phyloP scores from a whole-genome alignment of 257 asterid species.

The Jacaranda mimosifolia region DNA sequence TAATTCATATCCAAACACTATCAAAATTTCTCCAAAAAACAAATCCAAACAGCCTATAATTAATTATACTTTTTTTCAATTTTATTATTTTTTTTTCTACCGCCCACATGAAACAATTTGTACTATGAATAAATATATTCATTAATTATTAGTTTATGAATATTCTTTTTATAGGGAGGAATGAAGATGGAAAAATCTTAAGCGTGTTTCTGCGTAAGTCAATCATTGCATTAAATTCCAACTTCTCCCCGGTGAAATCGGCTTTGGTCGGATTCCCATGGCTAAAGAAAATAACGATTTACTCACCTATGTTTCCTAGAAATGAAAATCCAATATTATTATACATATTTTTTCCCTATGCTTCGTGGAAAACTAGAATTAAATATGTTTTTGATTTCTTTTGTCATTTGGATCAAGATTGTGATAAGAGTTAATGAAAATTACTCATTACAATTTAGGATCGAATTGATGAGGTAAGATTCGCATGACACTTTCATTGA shows the following conservation, averaged over 20 bases:
- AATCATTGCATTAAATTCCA: conserved; percentile 54
- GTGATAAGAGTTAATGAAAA: too few relatives aligned
- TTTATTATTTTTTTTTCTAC: too few relatives aligned
- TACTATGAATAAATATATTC: neutral
- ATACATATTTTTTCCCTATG: too few relatives aligned
- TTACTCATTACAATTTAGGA: too few relatives aligned
- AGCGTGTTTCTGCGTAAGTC: conserved; percentile 49
- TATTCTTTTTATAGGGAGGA: neutral
- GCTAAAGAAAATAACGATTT: conserved; percentile 12
- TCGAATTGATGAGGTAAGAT: too few relatives aligned
- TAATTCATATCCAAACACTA: too few relatives aligned
- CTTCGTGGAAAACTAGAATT: neutral
- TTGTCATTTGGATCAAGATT: too few relatives aligned
- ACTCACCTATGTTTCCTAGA: conserved; percentile 22
- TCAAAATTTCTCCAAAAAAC: too few relatives aligned
- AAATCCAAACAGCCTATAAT: too few relatives aligned
- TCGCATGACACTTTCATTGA: too few relatives aligned
- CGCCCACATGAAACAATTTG: neutral
- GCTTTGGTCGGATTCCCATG: conserved; percentile 54
- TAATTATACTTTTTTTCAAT: too few relatives aligned
- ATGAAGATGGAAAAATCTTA: conserved; percentile 38
- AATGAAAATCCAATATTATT: conserved; percentile 5
- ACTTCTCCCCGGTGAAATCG: conserved; percentile 39
- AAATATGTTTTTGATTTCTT: neutral
- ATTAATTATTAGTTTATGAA: neutral